Base-by-base conservation (phyloP, 169 alveolate genomes). In the Neospora caninum region DNA sequence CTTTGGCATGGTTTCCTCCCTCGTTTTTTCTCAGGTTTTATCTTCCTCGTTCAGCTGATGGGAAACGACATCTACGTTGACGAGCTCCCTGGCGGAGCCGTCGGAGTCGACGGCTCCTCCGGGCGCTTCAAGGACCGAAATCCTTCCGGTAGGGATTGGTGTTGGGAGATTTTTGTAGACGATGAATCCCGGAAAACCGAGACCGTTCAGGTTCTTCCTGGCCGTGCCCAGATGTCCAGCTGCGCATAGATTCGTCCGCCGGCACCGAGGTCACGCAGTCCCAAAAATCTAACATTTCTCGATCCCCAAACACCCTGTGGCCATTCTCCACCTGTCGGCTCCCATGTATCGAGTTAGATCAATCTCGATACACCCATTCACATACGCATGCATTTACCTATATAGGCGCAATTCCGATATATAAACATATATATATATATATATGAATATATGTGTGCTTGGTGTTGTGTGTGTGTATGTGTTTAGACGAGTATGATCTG, bases 71-170 rank as follows among this genome's bases (percentile, higher is more conserved):
- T 93, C 45, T 69, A 70, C 80, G 10, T 88, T 1, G 95, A 93
- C 70, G 95, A 84, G 80, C 89, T 93, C 27, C 95, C 95, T 25
- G 95, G 95, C 18, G 95, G 95, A 6, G 95, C 95, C 7, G 95
- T 93, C 22, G 93, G 64, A 2, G 80, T 93, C 70, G 93, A 86
- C 36, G 83, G 49, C 1, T 13, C 22, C 36, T 7, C 69, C 34
- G 93, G 80, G 31, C 84, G 39, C 43, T 36, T 73, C 49, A n/a
- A n/a, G 42, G 22, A 36, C 84, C 36, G 29, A 34, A 34, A 34
- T 45, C 25, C 29, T 45, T 10, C 88, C 16, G 43, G 58, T 38
- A 34, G 31, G 27, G 9, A 13, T 80, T 13, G 58, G 4, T 49
- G 58, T 13, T 7, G 4, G 58, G 22, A 49, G n/a, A n/a, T n/a